Evolutionary conservation across 2,329 filamentous ascomycete genomes (phyloP), one percentile per base, ranked within the genome.

Genomic region (Blumeria hordei): DNA sequence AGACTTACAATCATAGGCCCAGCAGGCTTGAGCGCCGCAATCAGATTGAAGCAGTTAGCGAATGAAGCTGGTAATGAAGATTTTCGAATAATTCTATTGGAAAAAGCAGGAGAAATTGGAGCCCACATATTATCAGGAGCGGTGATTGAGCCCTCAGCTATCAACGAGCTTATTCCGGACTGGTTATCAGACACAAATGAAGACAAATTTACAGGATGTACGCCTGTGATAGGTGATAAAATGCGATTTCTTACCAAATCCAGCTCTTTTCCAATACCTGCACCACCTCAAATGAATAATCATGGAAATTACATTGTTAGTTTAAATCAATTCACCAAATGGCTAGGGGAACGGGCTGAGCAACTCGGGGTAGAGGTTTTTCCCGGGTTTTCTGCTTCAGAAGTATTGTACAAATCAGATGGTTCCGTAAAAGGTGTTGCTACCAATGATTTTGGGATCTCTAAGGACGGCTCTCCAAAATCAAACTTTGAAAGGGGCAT

Each of bases 281-380:
- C 82, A 11, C 92, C 92, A 47, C 92, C 92, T 35, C 92, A 96
- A 71, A 98, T 98, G 92, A 80, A 88, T 72, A 98, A 98, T 67
- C 78, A 94, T 64, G 92, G 92, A 61, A 98, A 98, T 70, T 96
- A 93, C 68, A 98, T 98, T 61, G 80, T 98, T 64, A 94, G 86
- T 65, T 71, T 98, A 64, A 96, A 93, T 68, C 86, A 96, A 68
- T 83, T 98, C 64, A 84, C 85, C 56, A 93, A 90, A 69, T 98
- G 92, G 92, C 74, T 98, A 2, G 88, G 86, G 52, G 92, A 96
- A 67, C 79, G 90, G 51, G 92, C 92, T n/a, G 92, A 98, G 69
- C 92, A 96, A 69, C 66, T 93, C 34, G 92, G 92, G 35, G 92
- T 98, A 33, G 92, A 98, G 69, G 78, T 98, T 11, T 98, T 96